Conservation (phyloP, 306 rosid species). For the Quercus engelmannii region DNA sequence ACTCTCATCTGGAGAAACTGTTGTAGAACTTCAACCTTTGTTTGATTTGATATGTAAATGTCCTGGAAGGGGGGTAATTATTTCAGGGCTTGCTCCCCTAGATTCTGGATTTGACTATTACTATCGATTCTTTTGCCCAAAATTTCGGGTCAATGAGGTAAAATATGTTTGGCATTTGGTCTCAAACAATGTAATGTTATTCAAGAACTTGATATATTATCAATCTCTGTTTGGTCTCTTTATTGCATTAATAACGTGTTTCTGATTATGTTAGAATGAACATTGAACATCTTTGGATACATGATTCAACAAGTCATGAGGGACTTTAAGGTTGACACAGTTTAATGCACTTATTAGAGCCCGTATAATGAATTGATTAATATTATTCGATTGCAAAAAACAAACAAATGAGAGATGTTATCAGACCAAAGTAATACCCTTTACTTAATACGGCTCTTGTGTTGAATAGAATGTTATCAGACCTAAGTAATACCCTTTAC, state of each 20-base stretch:
- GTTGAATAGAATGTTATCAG: not conserved
- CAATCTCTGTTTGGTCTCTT: not conserved
- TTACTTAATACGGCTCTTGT: not conserved
- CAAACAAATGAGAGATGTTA: not conserved
- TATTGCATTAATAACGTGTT: not conserved
- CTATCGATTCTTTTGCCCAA: constrained; percentile 63
- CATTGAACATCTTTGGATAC: not conserved
- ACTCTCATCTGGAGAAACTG: constrained; percentile 43
- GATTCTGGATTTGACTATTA: constrained; percentile 65
- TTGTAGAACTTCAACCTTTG: constrained; percentile 46
- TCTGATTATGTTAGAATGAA: not conserved
- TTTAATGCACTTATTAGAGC: not conserved
- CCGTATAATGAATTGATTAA: not conserved
- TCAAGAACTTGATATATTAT: not conserved
- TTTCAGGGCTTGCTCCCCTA: constrained; percentile 53
- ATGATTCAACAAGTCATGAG: not conserved
- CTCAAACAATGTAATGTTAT: not conserved
- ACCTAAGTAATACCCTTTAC: not conserved
- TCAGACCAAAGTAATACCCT: too few species aligned
- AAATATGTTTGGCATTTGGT: not conserved
- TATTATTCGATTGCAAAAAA: not conserved
- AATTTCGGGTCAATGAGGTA: constrained; percentile 66
- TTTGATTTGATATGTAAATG: constrained; percentile 42
- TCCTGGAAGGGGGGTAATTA: constrained; percentile 60
- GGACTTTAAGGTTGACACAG: not conserved